Conservation (phyloP, 768 basidiomycete species). For the Lanmaoa pseudosensibilis region DNA sequence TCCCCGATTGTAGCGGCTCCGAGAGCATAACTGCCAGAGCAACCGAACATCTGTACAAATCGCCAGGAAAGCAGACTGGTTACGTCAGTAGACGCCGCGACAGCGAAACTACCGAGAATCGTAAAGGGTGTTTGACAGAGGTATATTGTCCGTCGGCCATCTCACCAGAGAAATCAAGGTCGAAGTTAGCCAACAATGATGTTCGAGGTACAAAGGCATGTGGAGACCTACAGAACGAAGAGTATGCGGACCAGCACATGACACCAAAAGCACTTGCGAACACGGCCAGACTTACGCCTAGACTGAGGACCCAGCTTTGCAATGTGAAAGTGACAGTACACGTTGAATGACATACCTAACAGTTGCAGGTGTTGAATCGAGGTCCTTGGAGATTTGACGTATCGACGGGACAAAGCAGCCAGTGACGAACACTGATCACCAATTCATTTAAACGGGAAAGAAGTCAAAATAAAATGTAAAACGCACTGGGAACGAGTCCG, state of each 20-base stretch:
- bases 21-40: slow-evolving; percentile 53
- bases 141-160: slow-evolving; percentile 65
- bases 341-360: slow-evolving; percentile 47
- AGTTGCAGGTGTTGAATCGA: slow-evolving; percentile 53
- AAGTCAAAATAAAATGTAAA: background rate
- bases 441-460: background rate
- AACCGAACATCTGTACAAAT: slow-evolving; percentile 65
- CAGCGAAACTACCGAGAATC: slow-evolving; percentile 58
- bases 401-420: slow-evolving; percentile 75
- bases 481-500: slow-evolving; percentile 63
- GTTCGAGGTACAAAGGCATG: background rate
- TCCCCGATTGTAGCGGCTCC: slow-evolving; percentile 65
- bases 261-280: slow-evolving; percentile 45
- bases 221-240: slow-evolving; percentile 46
- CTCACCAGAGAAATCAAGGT: slow-evolving; percentile 32
- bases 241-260: slow-evolving; percentile 52
- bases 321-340: background rate
- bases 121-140: slow-evolving; percentile 59
- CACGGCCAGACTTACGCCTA: slow-evolving; percentile 53
- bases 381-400: slow-evolving; percentile 67
- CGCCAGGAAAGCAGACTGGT: slow-evolving; percentile 56
- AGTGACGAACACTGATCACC: slow-evolving; percentile 57
- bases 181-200: background rate
- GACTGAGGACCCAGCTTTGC: slow-evolving; percentile 25
- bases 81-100: slow-evolving; percentile 46